Evolutionary conservation across 306 rosid genomes (phyloP).

Genomic region (Heteromeles arbutifolia): DNA sequence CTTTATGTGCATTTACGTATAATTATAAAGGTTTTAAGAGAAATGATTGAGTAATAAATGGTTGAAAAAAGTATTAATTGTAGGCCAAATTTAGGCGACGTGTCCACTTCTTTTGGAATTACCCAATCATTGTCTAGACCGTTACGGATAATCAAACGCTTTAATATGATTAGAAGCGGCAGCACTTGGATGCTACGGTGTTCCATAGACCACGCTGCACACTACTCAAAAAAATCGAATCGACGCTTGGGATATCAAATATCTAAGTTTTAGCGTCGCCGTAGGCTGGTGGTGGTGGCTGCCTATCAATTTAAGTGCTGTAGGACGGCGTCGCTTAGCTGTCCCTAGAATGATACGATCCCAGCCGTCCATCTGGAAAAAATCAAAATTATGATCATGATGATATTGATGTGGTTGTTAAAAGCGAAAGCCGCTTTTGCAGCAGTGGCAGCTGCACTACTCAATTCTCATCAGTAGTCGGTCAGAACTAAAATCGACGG

Average conservation of each 20-base stretch:
- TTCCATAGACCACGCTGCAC: neutral
- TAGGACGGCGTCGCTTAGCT: constrained; percentile 1
- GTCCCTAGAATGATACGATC: constrained; percentile 8
- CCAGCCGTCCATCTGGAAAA: constrained; percentile 17
- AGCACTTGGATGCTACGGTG: neutral
- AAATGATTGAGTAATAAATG: constrained; percentile 28
- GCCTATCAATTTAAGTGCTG: neutral
- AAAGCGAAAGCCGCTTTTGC: constrained; percentile 26
- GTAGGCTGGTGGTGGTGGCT: neutral
- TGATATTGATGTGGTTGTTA: neutral
- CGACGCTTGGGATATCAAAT: neutral
- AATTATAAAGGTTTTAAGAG: neutral
- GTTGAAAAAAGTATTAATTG: neutral
- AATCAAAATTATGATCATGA: neutral
- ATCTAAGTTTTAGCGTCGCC: neutral
- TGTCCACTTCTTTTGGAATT: constrained; percentile 15
- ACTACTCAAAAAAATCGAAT: neutral
- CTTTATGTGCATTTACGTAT: neutral
- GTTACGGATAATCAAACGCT: neutral
- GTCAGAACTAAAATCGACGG: constrained; percentile 2
- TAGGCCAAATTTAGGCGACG: constrained; percentile 13
- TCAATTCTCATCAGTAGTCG: neutral
- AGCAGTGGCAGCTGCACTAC: neutral
- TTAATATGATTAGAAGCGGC: no score
- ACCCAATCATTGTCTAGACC: constrained; percentile 36